Conservation (phyloP, 2,329 filamentous ascomycete genomes). For the Claviceps sp. region DNA sequence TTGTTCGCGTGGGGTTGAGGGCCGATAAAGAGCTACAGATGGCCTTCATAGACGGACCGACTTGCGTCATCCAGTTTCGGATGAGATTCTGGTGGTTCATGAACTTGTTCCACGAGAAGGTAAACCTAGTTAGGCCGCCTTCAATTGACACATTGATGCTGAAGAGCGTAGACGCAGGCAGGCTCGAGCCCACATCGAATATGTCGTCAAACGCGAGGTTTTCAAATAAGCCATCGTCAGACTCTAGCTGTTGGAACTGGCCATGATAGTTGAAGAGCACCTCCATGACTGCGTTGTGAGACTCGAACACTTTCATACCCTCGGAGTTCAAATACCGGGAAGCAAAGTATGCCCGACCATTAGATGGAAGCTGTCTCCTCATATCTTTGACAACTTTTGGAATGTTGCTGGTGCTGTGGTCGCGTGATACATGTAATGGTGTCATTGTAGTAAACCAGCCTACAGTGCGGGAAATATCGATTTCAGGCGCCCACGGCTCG, state of each 20-base stretch:
- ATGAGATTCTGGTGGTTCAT: conserved; percentile 4
- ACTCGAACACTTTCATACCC: not conserved
- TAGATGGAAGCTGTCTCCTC: not conserved
- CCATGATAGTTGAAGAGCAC: conserved; percentile 4
- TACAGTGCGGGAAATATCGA: conserved; percentile 21
- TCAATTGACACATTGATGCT: conserved; percentile 3
- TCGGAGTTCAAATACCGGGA: conserved; percentile 1
- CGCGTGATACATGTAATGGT: conserved; percentile 1
- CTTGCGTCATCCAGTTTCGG: conserved; percentile 2
- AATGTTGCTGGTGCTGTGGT: not conserved
- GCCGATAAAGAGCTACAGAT: not conserved
- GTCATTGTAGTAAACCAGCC: conserved; percentile 25
- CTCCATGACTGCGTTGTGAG: conserved; percentile 3
- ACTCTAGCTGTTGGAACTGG: conserved; percentile 8
- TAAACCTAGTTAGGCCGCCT: conserved; percentile 1
- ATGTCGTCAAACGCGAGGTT: conserved; percentile 1
- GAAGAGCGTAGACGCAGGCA: conserved; percentile 1
- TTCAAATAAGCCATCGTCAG: conserved; percentile 8
- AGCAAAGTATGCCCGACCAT: conserved; percentile 4
- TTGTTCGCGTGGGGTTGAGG: not conserved
- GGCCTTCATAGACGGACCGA: not conserved
- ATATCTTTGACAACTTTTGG: conserved; percentile 1
- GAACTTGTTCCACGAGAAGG: conserved; percentile 3
- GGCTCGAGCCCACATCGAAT: conserved; percentile 1
- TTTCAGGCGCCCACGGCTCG: conserved; percentile 15